A percentile compares a stretch with the other conserved stretches of the same genome.
Evolutionary conservation across 176 grass and related monocot species (phyloP).

Genomic region (Avena eriantha): DNA sequence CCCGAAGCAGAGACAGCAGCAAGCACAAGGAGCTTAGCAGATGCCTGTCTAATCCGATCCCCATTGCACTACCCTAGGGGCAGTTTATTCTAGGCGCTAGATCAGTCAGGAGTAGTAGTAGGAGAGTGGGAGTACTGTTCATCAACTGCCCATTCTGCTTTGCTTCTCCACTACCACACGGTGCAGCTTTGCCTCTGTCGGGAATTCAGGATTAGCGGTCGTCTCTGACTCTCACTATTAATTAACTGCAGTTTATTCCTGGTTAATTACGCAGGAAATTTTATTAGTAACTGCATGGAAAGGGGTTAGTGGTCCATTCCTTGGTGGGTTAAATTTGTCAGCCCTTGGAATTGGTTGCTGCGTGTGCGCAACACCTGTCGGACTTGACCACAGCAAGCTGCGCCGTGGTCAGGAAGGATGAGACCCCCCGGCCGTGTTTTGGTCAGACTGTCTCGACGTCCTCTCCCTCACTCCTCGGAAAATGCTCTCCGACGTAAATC

Average conservation of each 20-base stretch:
- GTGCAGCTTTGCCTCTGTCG: background rate
- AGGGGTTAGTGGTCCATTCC: background rate
- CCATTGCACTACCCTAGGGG: background rate
- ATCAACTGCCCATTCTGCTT: background rate
- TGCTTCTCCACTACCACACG: background rate
- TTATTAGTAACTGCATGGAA: background rate
- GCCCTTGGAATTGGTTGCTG: slow-evolving; percentile 17
- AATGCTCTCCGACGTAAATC: background rate
- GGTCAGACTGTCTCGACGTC: slow-evolving; percentile 39
- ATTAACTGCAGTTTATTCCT: background rate
- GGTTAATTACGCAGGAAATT: background rate
- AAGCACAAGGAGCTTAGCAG: slow-evolving; percentile 27
- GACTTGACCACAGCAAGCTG: slow-evolving; percentile 42
- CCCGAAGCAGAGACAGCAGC: slow-evolving; percentile 26
- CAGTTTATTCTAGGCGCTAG: background rate
- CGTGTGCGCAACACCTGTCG: slow-evolving; percentile 36
- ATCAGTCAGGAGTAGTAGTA: background rate
- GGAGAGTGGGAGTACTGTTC: background rate
- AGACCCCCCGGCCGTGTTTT: background rate
- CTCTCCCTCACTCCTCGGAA: background rate
- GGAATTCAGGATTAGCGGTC: background rate
- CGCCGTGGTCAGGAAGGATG: background rate
- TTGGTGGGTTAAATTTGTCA: background rate
- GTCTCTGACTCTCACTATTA: background rate
- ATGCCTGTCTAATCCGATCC: slow-evolving; percentile 11